Conservation (phyloP, 1,139 yeast genomes). For the Saccharomycopsis phalli region DNA sequence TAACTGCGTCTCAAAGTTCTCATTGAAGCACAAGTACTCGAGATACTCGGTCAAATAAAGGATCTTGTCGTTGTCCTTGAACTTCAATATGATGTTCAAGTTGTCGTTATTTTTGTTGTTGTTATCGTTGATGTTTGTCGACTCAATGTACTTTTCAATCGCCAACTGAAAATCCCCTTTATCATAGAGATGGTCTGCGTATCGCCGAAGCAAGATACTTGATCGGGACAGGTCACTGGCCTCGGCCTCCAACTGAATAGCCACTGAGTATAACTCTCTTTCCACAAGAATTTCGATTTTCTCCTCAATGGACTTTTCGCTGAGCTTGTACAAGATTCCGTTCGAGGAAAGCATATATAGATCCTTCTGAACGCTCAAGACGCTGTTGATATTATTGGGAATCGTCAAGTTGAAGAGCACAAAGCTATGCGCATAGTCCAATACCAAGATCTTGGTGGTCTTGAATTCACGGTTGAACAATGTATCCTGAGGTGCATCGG, state of each 20-base stretch:
- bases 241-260: slow-evolving; percentile 58
- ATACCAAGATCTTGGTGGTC: slow-evolving; percentile 41
- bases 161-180: slow-evolving; percentile 63
- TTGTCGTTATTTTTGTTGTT: slow-evolving; percentile 70
- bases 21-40: slow-evolving; percentile 27
- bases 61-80: slow-evolving; percentile 77
- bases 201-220: slow-evolving; percentile 46
- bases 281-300: slow-evolving; percentile 66
- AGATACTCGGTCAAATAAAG: slow-evolving; percentile 57
- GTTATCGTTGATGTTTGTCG: slow-evolving; percentile 35
- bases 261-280: slow-evolving; percentile 64
- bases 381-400: slow-evolving; percentile 50
- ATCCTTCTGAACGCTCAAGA: slow-evolving; percentile 44
- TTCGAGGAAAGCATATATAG: slow-evolving; percentile 60
- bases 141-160: slow-evolving; percentile 54
- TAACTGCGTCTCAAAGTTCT: slow-evolving; percentile 14
- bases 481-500: slow-evolving; percentile 13
- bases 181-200: slow-evolving; percentile 64
- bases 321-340: slow-evolving; percentile 62
- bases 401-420: slow-evolving; percentile 64
- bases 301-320: slow-evolving; percentile 56
- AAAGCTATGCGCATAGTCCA: slow-evolving; percentile 57
- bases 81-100: slow-evolving; percentile 54
- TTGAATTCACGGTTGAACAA: slow-evolving; percentile 5
- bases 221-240: no score